These are phyloP conservation scores for Diddensiella santjacobensis DNA, from an alignment of 805 yeast species.

Conservation along the genomic window DNA sequence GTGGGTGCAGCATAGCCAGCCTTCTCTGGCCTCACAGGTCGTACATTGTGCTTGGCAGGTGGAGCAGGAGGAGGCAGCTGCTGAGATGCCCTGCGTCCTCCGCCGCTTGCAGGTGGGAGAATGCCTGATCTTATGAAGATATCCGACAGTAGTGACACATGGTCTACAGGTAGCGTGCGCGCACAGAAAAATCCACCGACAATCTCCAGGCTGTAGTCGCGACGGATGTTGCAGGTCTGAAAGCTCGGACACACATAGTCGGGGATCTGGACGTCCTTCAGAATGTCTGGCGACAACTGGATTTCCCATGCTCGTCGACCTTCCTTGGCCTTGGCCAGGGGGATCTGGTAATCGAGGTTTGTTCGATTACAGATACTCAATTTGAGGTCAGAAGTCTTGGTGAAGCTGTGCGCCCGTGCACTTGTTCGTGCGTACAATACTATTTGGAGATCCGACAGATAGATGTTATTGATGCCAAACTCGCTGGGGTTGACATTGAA, in stretches of 20 bases:
- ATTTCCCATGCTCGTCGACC: slow-evolving; percentile 18
- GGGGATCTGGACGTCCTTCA: slow-evolving; percentile 43
- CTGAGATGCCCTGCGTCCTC: slow-evolving; percentile 2
- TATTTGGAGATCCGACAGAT: slow-evolving; percentile 40
- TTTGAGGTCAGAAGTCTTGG: slow-evolving; percentile 16
- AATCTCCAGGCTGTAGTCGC: slow-evolving; percentile 41
- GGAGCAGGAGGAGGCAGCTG: background rate
- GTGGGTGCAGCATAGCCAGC: background rate
- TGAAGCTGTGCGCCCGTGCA: slow-evolving; percentile 29
- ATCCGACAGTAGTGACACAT: slow-evolving; percentile 17
- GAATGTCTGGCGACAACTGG: slow-evolving; percentile 24
- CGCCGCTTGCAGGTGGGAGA: background rate
- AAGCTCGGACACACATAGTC: slow-evolving; percentile 52
- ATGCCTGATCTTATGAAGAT: slow-evolving; percentile 22
- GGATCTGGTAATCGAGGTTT: slow-evolving; percentile 17
- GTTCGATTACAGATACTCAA: slow-evolving; percentile 26
- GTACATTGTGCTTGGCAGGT: background rate
- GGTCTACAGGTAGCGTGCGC: slow-evolving; percentile 12
- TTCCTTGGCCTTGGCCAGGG: slow-evolving; percentile 12
- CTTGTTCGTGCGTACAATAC: slow-evolving; percentile 30
- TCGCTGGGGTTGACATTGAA: slow-evolving; percentile 15
- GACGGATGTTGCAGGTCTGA: slow-evolving; percentile 50
- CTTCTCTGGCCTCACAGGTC: slow-evolving; percentile 1
- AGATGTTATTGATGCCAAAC: slow-evolving; percentile 26
- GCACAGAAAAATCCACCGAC: slow-evolving; percentile 30